Evolutionary conservation across 2,329 filamentous ascomycete species (phyloP).

Genomic region (Dothiorella sarmentorum): DNA sequence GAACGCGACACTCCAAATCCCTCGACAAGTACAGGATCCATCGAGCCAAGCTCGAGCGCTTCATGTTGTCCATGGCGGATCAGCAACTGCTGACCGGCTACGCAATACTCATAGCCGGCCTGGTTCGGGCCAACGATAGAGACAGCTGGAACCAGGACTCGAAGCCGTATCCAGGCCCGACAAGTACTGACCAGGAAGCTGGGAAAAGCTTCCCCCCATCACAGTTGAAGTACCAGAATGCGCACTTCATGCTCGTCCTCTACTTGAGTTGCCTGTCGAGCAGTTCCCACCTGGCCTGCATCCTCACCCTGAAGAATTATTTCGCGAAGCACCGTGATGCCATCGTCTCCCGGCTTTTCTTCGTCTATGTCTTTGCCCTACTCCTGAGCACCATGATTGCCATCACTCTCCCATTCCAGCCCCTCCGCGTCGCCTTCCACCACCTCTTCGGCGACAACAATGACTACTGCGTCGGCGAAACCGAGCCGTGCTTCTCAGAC

Average conservation of each 20-base stretch:
- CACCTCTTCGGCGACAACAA: neutral
- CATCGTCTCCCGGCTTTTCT: slow-evolving; percentile 27
- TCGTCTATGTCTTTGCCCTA: slow-evolving; percentile 28
- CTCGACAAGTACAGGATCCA: slow-evolving; percentile 31
- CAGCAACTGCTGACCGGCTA: slow-evolving; percentile 34
- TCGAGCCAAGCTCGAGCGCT: slow-evolving; percentile 30
- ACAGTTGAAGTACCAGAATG: neutral
- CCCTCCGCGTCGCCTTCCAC: neutral
- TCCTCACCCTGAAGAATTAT: slow-evolving; percentile 33
- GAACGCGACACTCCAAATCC: slow-evolving; percentile 21
- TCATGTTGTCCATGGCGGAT: slow-evolving; percentile 32
- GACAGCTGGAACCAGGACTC: neutral
- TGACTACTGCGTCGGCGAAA: neutral
- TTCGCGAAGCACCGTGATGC: slow-evolving; percentile 31
- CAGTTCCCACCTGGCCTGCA: slow-evolving; percentile 31
- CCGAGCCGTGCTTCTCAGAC: neutral
- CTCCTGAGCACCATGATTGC: slow-evolving; percentile 21
- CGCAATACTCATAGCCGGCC: slow-evolving; percentile 29
- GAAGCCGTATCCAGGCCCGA: neutral
- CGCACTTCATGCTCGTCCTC: slow-evolving; percentile 23
- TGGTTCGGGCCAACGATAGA: slow-evolving; percentile 21
- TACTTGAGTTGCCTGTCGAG: slow-evolving; percentile 32
- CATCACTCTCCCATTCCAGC: neutral
- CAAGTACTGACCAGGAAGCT: neutral
- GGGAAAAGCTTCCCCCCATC: neutral